Percentiles rank a stretch among this genome's conserved stretches.
Conservation (phyloP, 345 rosid species). For the Citrus inodora region DNA sequence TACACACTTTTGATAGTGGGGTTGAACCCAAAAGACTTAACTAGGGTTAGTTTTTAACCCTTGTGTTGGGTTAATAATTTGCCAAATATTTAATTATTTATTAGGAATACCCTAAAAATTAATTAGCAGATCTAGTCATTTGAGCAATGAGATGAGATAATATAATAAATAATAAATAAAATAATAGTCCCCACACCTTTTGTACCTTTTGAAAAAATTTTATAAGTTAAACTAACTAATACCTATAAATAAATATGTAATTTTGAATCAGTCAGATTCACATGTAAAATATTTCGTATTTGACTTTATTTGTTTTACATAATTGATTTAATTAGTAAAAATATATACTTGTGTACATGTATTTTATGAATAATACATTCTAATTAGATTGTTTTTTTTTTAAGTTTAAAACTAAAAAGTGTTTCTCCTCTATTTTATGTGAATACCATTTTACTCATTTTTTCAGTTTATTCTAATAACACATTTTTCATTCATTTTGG, state of each 20-base stretch:
- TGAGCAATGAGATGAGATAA: background rate
- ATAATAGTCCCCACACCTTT: too few relatives aligned
- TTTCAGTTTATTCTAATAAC: background rate
- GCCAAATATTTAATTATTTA: background rate
- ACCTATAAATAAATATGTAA: too few relatives aligned
- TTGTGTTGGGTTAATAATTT: slow-evolving; percentile 2
- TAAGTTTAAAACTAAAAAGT: background rate
- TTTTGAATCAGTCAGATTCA: too few relatives aligned
- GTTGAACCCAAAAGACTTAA: slow-evolving; percentile 8
- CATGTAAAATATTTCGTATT: background rate
- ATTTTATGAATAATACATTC: background rate
- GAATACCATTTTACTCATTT: background rate
- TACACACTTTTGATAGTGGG: slow-evolving; percentile 15
- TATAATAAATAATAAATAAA: background rate
- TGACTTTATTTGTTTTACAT: background rate
- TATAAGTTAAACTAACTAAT: too few relatives aligned
- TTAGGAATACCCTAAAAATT: background rate
- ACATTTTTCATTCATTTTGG: background rate
- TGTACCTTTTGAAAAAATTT: too few relatives aligned
- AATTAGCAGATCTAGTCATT: background rate
- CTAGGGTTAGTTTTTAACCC: slow-evolving; percentile 30
- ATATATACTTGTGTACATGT: background rate
- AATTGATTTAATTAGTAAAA: background rate
- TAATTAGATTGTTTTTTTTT: background rate
- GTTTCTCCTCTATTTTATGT: background rate